Base-by-base conservation (phyloP, 345 rosid species). In the Lepidium africanum region DNA sequence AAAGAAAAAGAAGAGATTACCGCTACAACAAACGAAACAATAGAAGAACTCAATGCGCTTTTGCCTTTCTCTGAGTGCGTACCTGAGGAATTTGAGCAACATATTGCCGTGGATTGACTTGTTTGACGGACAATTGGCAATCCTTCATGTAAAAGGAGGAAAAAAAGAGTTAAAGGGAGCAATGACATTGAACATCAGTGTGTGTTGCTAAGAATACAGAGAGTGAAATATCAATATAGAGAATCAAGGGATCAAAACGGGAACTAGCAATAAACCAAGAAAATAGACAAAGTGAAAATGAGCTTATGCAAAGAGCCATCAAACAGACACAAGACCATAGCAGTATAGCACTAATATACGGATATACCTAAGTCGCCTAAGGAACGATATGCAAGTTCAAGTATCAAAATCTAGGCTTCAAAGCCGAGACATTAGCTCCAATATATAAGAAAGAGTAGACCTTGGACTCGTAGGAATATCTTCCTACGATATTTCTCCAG, bases 1-100 rank as follows among this genome's bases (percentile, higher is more conserved):
- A 3, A 33, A 40, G 5, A 27, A 38, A 36, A 57, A 36, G 30
- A 57, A 36, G 37, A 61, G 15, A 68, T 75, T 9, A 19, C 12
- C 14, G 13, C 23, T 8, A n/a, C 11, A 75, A n/a, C 1, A 74
- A 60, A 16, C 30, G 23, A 10, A 36, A 1, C 6, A 64, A 3
- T 32, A 19, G 46, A 16, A 12, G 33, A 56, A 27, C 55, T n/a
- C 39, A 33, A 55, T 11, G 32, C 3, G 5, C 0, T 19, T 13
- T 27, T 36, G 42, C 5, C 9, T 36, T 37, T 41, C 49, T 19
- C 27, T 6, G 19, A 23, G 14, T 23, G 54, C 23, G 2, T 66
- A 90, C 97, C 97, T 85, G 91, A 6, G 96, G 91, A 65, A 91
- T 91, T 73, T 87, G 80, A 2, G 99, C 97, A 64, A 91, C 96